Conservation (phyloP, 2,329 filamentous ascomycete genomes). For the Monosporascus cannonballus region DNA sequence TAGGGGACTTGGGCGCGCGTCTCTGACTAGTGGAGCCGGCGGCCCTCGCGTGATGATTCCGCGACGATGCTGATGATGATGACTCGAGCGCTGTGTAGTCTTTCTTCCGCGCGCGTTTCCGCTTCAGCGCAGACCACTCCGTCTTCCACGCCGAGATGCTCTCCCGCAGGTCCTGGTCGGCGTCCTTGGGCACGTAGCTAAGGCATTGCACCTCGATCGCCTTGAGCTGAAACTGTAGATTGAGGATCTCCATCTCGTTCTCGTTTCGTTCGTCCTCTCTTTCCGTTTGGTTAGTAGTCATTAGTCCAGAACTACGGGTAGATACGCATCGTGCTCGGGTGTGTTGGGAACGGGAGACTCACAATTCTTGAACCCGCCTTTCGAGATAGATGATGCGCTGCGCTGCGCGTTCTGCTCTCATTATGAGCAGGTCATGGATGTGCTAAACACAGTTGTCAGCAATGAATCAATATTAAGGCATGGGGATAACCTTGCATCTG, state of each 20-base stretch:
- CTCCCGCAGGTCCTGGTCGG: constrained; percentile 50
- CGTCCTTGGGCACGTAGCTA: constrained; percentile 38
- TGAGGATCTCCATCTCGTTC: constrained; percentile 54
- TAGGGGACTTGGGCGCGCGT: not conserved
- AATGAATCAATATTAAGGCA: constrained; percentile 1
- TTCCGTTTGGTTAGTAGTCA: constrained; percentile 4
- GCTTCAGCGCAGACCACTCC: constrained; percentile 50
- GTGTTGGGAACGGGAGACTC: constrained; percentile 17
- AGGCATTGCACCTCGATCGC: constrained; percentile 55
- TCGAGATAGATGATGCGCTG: constrained; percentile 56
- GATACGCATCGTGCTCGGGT: constrained; percentile 5
- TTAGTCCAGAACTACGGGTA: constrained; percentile 5
- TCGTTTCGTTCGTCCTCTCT: constrained; percentile 51
- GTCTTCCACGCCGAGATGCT: constrained; percentile 57
- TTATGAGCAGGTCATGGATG: constrained; percentile 55
- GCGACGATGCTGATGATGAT: not conserved
- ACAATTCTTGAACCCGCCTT: constrained; percentile 52
- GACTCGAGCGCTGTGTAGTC: constrained; percentile 4
- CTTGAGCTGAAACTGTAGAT: constrained; percentile 56
- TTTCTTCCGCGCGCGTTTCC: constrained; percentile 31
- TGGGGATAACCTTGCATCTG: constrained; percentile 38
- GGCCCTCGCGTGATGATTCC: not conserved
- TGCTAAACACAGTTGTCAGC: constrained; percentile 36
- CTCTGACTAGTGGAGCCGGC: not conserved
- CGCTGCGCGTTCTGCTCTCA: constrained; percentile 50